A percentile compares a stretch with the other conserved stretches of the same genome.
Conservation (phyloP, 2,329 filamentous ascomycete genomes). For the Orbilia oligospora region DNA sequence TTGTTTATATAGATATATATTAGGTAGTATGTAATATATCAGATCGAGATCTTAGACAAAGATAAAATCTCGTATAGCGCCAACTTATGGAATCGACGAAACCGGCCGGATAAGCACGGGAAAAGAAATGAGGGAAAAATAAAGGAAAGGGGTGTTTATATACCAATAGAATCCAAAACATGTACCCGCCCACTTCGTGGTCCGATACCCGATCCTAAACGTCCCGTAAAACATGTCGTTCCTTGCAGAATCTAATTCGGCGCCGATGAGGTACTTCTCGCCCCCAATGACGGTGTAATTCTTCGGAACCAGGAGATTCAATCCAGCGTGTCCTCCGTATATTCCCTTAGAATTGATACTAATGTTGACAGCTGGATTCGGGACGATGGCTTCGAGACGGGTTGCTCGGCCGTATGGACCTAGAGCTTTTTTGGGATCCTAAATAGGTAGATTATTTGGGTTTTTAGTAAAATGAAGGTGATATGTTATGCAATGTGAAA, state of each 20-base stretch:
- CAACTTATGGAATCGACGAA: background rate
- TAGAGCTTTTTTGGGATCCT: conserved; percentile 68
- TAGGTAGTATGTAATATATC: background rate
- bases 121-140: background rate
- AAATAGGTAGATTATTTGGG: background rate
- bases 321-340: conserved; percentile 70
- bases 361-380: conserved; percentile 70
- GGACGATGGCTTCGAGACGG: conserved; percentile 72
- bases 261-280: conserved; percentile 73
- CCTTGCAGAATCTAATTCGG: conserved; percentile 76
- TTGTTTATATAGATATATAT: background rate
- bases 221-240: conserved; percentile 78
- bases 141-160: too few species aligned
- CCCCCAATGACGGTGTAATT: conserved; percentile 65
- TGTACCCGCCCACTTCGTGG: conserved; percentile 75
- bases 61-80: background rate
- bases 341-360: conserved; percentile 69
- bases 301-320: conserved; percentile 73
- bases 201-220: conserved; percentile 78
- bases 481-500: background rate
- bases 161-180: conserved; percentile 84
- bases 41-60: background rate
- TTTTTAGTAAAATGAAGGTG: background rate
- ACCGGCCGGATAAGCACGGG: too few species aligned
- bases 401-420: conserved; percentile 79